A percentile compares a stretch with the other conserved stretches of the same genome.
These are phyloP conservation scores for Ottelia alismoides DNA, from an alignment of 106 monocot species.

Conservation along the genomic window DNA sequence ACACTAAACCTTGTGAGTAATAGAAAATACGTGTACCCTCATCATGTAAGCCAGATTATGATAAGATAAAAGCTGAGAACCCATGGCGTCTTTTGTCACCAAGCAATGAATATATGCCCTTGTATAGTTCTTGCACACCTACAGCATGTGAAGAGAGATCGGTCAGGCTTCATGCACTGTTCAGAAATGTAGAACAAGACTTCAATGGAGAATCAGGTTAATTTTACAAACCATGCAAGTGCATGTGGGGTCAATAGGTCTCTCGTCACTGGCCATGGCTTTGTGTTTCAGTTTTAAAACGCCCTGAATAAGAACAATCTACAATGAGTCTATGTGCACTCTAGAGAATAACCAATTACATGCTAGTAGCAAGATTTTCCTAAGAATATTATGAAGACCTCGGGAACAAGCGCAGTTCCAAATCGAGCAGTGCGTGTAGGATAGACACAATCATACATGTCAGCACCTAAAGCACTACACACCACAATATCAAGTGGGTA, in stretches of 20 bases:
- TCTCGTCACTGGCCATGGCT: conserved; percentile 79
- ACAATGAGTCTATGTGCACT: no score
- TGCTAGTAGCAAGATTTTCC: no score
- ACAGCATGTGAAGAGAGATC: no score
- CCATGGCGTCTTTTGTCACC: conserved; percentile 93
- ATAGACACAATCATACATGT: conserved; percentile 99
- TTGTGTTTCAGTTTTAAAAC: conserved; percentile 82
- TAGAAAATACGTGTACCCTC: conserved; percentile 46
- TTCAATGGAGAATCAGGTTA: neutral
- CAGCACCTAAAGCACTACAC: conserved; percentile 97
- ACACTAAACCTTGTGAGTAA: no score
- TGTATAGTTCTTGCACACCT: conserved; percentile 94
- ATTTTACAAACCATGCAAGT: conserved; percentile 60
- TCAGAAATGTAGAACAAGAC: no score
- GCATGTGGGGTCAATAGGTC: conserved; percentile 87
- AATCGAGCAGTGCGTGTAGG: conserved; percentile 98
- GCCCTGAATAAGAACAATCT: conserved; percentile 65
- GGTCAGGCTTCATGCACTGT: no score
- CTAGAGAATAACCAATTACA: no score
- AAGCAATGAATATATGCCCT: conserved; percentile 91
- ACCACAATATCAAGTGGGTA: conserved; percentile 99
- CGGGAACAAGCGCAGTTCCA: conserved; percentile 93
- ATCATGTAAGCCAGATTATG: conserved; percentile 96
- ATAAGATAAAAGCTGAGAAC: conserved; percentile 86
- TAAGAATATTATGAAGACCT: no score